Evolutionary conservation across 768 basidiomycete species (phyloP), one percentile per base, ranked within the genome.

Genomic region (Vararia minispora): DNA sequence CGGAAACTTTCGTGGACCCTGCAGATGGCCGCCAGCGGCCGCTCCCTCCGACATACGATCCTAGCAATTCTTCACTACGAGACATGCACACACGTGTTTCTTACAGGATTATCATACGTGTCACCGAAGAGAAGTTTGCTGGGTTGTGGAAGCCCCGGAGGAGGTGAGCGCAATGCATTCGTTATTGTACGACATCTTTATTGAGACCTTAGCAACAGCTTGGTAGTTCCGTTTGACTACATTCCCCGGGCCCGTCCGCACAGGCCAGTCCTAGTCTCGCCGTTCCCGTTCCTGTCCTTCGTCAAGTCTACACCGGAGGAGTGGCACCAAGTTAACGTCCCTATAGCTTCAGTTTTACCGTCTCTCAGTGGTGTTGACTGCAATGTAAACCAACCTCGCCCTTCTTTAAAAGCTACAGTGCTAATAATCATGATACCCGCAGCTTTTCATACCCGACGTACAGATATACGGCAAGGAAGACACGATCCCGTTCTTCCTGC

Each of bases 281-380:
- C 58, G 10, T 58, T 65, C 1, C 57, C 65, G 18, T 76, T 82
- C 50, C 64, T 77, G 43, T 68, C 70, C 0, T 68, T 70, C 3
- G 53, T 83, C 39, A 81, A 81, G 52, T 59, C 64, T 0, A 60
- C 66, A 3, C 79, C 80, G 6, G 79, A 79, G 50, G 80, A 82
- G 51, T 83, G 77, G 76, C 56, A 62, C 56, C 50, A 79, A 69
- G 52, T 65, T 6, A 56, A 51, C 79, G 48, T 54, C 62, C 30
- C 60, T 62, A 21, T 58, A 63, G 13, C 44, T 51, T 14, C 47
- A 49, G 5, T 58, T n/a, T n/a, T n/a, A n/a, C n/a, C n/a, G n/a
- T n/a, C n/a, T n/a, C n/a, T n/a, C n/a, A n/a, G n/a, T n/a, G n/a
- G n/a, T n/a, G 55, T 72, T 3, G 55, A 71, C 40, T 65, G 66